Conservation (phyloP, 2,329 filamentous ascomycete species). For the Claviceps quebecensis region DNA sequence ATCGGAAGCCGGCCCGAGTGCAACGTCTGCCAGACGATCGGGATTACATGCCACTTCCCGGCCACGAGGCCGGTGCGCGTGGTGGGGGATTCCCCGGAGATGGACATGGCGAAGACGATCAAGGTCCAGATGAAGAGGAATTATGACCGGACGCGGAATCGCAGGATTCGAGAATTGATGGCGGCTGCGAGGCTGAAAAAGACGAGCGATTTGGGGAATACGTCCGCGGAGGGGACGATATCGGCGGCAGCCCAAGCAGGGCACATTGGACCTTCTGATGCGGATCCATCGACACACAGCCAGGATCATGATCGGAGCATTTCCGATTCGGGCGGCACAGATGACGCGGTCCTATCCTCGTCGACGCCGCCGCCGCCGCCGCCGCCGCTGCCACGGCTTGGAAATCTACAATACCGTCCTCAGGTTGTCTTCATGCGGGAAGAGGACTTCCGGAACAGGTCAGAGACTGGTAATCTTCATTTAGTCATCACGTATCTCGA, state of each 20-base stretch:
- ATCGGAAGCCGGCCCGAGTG: conserved; percentile 40
- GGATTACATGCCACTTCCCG: conserved; percentile 41
- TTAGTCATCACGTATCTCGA: conserved; percentile 47
- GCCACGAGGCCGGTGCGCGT: conserved; percentile 43
- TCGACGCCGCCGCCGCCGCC: too few relatives aligned
- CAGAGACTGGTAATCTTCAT: conserved; percentile 23
- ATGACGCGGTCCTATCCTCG: too few relatives aligned
- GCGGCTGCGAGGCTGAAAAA: conserved; percentile 19
- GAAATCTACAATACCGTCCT: conserved; percentile 20
- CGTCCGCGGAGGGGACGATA: conserved; percentile 8
- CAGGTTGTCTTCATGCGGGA: conserved; percentile 9
- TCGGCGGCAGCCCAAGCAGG: neutral
- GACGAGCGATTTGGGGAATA: neutral
- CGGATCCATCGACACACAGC: conserved; percentile 12
- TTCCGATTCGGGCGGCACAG: conserved; percentile 6
- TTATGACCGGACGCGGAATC: conserved; percentile 34
- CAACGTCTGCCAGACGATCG: conserved; percentile 33
- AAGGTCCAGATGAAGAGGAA: conserved; percentile 44
- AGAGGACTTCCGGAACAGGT: conserved; percentile 10
- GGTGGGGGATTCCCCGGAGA: conserved; percentile 37
- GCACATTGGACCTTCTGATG: conserved; percentile 13
- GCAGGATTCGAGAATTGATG: conserved; percentile 31
- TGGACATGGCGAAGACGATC: conserved; percentile 35
- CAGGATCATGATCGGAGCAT: conserved; percentile 10
- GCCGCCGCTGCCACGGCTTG: conserved; percentile 9